Evolutionary conservation across 257 asterid genomes (phyloP), one percentile per base, ranked within the genome.

Genomic region (Gentiana straminea): DNA sequence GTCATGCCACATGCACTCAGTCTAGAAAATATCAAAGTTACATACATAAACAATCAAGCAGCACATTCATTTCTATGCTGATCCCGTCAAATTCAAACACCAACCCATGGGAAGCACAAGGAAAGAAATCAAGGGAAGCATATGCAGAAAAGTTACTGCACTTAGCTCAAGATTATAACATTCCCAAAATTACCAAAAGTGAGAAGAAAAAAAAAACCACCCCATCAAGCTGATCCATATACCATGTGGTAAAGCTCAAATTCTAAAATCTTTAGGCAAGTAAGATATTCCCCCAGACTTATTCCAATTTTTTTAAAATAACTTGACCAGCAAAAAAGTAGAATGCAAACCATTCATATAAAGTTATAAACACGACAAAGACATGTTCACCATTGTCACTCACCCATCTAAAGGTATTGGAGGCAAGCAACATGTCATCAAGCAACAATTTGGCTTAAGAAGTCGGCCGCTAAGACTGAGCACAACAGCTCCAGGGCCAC

Each of bases 401-500:
- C 68, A 88, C 97, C 99, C 99, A 77, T 92, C 99, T 68, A 87
- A 63, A 54, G 90, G 81, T 78, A 88, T 67, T 39, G 95, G 90
- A 12, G 86, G 85, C 46, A 88, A 78, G 75, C 99, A 92, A 50
- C 99, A 88, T 44, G 99, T 92, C 95, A 92, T 85, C 62, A 85
- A 73, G 72, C 93, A 85, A 91, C 94, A 88, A 68, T 74, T 92
- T 55, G 89, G 94, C 86, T 85, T 88, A 75, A 92, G 70, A 69
- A 69, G 64, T 64, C 90, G 86, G 10, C 99, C 97, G 37, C 81
- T 66, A 62, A 92, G 81, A 71, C 92, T 92, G 55, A 92, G 63
- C 69, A 92, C 97, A 60, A 88, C 95, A 74, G 99, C 94, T 60
- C 99, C 99, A 24, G 99, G 97, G 67, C 99, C 99, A 64, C 99